Percentiles rank a stretch among this genome's conserved stretches.
phyloP scores from a whole-genome alignment of 768 basidiomycete genomes.

The Amanita fuliginea region DNA sequence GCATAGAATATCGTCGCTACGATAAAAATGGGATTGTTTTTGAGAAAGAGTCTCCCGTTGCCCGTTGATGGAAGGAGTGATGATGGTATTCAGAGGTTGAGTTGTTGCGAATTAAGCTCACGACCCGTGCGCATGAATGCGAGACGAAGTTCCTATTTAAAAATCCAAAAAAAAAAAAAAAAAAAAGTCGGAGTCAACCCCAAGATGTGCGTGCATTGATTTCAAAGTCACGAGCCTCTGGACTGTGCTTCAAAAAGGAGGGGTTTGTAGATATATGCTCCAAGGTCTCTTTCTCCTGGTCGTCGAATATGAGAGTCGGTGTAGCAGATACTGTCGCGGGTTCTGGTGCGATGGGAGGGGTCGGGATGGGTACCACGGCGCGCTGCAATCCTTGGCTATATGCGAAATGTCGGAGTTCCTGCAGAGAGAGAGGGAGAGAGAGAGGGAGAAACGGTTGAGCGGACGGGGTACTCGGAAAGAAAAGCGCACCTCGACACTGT shows the following conservation, averaged over 20 bases:
- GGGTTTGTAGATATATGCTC: slow-evolving; percentile 25
- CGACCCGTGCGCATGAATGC: slow-evolving; percentile 30
- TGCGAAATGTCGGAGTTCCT: slow-evolving; percentile 35
- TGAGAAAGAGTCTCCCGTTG: background rate
- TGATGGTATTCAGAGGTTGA: background rate
- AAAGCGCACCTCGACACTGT: slow-evolving; percentile 31
- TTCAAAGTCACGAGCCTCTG: slow-evolving; percentile 28
- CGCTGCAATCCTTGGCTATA: slow-evolving; percentile 25
- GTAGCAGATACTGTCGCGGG: background rate
- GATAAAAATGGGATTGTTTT: background rate
- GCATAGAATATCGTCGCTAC: background rate
- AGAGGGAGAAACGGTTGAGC: background rate
- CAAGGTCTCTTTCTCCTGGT: slow-evolving; percentile 17
- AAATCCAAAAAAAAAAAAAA: too few species aligned
- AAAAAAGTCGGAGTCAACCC: background rate
- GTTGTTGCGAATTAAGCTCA: slow-evolving; percentile 33
- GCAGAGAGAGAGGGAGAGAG: too few species aligned
- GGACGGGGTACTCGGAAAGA: too few species aligned
- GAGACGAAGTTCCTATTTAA: slow-evolving; percentile 49
- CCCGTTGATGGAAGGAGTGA: too few species aligned
- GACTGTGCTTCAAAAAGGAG: slow-evolving; percentile 30
- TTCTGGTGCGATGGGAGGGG: slow-evolving; percentile 14
- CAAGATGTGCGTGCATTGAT: background rate
- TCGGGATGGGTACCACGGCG: slow-evolving; percentile 17
- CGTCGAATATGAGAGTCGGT: slow-evolving; percentile 9